Base-by-base conservation (phyloP, 129 eudicot species). In the Chrysanthemum lavandulifolium region DNA sequence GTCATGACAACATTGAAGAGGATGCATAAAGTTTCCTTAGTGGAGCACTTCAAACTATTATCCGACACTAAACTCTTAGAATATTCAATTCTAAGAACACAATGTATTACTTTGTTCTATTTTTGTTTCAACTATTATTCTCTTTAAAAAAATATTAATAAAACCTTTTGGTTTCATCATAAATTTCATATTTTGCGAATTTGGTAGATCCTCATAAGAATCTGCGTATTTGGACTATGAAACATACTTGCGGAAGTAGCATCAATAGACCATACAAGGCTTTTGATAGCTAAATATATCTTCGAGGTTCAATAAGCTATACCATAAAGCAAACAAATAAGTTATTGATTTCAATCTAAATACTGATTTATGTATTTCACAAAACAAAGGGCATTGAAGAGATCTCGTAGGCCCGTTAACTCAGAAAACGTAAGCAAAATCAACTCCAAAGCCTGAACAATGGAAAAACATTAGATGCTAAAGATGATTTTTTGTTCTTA, bases 391-490 rank as follows among this genome's bases (percentile, higher is more conserved):
- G 57, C 27, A 58, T 88, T 94, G 48, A 94, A 73, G n/a, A 90
- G 86, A 67, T 81, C 82, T 16, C 99, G 91, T 78, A 94, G 94
- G 73, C 73, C 88, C 61, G 88, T 84, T 73, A 94, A 83, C 85
- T 94, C 99, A 3, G 89, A 82, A 21, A 97, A 88, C 63, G 97
- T 90, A n/a, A 90, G 93, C 78, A 94, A 68, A 82, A 94, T 94
- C 76, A 90, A 76, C 74, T 94, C 90, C 82, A 93, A 77, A 58
- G 98, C 98, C 98, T 90, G 87, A 51, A 75, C 43, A 79, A 62
- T 61, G 43, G 6, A 62, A 54, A 21, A 13, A 18, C 27, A 71
- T 43, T n/a, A 76, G 9, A 68, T 67, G 80, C 51, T 62, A 36
- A 50, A 23, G 13, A 66, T n/a, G 13, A 66, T 23, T 54, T 31